Conservation (phyloP, 257 asterid genomes). For the Solanum tacnaense region DNA sequence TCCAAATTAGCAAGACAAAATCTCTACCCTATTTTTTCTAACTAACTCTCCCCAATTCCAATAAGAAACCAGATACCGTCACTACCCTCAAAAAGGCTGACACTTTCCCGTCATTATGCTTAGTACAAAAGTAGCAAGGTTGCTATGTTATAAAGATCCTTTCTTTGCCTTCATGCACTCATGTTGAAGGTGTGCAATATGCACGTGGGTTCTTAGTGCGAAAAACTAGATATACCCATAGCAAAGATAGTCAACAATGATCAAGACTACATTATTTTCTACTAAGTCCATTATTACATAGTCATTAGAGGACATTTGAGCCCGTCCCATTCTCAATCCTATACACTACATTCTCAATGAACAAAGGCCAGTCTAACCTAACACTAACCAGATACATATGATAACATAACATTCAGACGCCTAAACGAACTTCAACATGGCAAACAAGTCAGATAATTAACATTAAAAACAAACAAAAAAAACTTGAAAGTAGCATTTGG, state of each 20-base stretch:
- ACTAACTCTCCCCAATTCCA: background rate
- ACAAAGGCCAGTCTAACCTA: background rate
- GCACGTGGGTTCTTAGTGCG: background rate
- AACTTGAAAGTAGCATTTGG: background rate
- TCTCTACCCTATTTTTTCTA: background rate
- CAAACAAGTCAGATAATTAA: background rate
- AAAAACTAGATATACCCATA: background rate
- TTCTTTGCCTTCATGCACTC: background rate
- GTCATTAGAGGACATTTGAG: background rate
- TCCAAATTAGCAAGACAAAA: background rate
- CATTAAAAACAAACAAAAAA: background rate
- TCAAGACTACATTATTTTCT: background rate
- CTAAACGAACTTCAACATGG: background rate
- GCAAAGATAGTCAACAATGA: background rate
- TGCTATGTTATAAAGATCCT: background rate
- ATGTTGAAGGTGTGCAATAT: background rate
- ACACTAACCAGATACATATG: background rate
- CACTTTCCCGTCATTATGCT: background rate
- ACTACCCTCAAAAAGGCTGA: background rate
- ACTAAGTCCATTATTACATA: background rate
- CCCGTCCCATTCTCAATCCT: accelerated
- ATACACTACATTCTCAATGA: background rate
- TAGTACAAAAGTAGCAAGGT: background rate
- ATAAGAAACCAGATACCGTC: background rate
- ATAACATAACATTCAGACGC: background rate